Conservation (phyloP, 768 basidiomycete genomes). For the Serendipita indica region DNA sequence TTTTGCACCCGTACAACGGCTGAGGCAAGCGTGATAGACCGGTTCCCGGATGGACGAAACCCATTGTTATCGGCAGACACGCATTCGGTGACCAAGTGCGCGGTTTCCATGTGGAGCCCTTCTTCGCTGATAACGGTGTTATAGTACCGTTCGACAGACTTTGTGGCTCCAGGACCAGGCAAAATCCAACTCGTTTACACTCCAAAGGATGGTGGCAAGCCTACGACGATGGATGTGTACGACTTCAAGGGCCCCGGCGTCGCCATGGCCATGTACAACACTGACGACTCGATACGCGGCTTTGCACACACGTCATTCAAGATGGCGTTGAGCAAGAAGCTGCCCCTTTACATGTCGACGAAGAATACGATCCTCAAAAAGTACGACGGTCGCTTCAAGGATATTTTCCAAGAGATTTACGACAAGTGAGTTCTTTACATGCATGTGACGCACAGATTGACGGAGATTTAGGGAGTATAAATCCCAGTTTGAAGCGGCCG, state of each 20-base stretch:
- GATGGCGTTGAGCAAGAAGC: constrained; percentile 56
- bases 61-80: constrained; percentile 92
- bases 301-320: constrained; percentile 98
- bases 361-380: constrained; percentile 97
- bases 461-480: constrained; percentile 44
- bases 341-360: constrained; percentile 74
- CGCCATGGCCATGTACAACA: constrained; percentile 97
- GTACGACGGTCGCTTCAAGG: constrained; percentile 98
- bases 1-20: no score
- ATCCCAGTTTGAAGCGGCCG: constrained; percentile 45
- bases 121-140: neutral
- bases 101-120: constrained; percentile 13
- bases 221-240: constrained; percentile 67
- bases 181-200: constrained; percentile 88
- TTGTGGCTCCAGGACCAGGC: constrained; percentile 79
- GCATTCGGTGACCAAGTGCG: constrained; percentile 89
- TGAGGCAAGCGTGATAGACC: no score
- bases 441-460: neutral
- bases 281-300: constrained; percentile 88
- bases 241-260: constrained; percentile 89
- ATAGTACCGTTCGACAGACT: constrained; percentile 87
- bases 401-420: constrained; percentile 96
- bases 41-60: constrained; percentile 92
- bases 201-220: constrained; percentile 55
- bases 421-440: constrained; percentile 34